Conservation (phyloP, 257 asterid species). For the Primulina eburnea region DNA sequence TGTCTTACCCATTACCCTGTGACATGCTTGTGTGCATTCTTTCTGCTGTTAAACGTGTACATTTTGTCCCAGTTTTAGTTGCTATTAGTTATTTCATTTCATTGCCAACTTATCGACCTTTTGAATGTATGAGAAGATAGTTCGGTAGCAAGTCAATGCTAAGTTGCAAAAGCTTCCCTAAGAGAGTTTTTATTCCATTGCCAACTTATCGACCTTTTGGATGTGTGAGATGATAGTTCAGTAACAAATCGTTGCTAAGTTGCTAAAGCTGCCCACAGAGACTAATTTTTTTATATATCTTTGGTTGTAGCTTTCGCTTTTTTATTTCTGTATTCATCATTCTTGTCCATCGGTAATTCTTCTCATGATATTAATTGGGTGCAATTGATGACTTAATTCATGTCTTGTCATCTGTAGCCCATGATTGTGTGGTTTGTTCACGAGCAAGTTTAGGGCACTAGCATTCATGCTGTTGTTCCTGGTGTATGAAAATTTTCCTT, state of each 20-base stretch:
- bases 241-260: background rate
- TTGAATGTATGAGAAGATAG: conserved; percentile 12
- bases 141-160: background rate
- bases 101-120: background rate
- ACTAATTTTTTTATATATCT: background rate
- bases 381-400: background rate
- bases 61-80: conserved; percentile 1
- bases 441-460: background rate
- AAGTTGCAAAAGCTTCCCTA: background rate
- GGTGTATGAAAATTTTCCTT: background rate
- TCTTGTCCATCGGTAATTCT: background rate
- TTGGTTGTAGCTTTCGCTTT: conserved; percentile 1
- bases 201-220: background rate
- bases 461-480: background rate
- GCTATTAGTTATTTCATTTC: background rate
- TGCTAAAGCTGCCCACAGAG: background rate
- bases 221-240: conserved; percentile 4
- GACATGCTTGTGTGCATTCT: background rate
- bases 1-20: background rate
- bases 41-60: background rate
- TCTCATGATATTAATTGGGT: background rate
- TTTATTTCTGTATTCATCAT: background rate
- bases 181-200: too few relatives aligned
- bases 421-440: conserved; percentile 5
- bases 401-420: background rate